Base-by-base conservation (phyloP, 441 rosid species). In the Melastoma candidum region DNA sequence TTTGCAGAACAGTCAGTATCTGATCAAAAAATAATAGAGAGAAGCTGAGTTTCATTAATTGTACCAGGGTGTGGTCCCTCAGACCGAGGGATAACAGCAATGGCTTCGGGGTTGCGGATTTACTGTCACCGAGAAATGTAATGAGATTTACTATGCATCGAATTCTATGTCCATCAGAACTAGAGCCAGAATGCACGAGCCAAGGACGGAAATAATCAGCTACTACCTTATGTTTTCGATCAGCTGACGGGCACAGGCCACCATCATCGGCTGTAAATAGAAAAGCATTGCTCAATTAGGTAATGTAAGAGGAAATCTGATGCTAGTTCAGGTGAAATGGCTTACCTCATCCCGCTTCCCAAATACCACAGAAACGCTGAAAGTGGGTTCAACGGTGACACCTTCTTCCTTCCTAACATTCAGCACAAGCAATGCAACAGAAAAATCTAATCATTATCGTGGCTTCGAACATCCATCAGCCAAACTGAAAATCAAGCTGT, bases 291-390 rank as follows among this genome's bases (percentile, higher is more conserved):
- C 56, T 64, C 51, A 53, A 12, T 56, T 39, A 53, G 54, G 51
- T 51, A 49, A 43, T 47, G 27, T 49, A 4, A 50, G 1, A 5
- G 2, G 46, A 46, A 44, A 44, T 56, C 48, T 9, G 1, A 10
- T 0, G 7, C 46, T 53, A 63, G 22, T 17, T 17, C 44, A 12
- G 3, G 32, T 26, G 46, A 45, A 46, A 39, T 5, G 10, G 12
- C 68, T 65, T 75, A 85, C 97, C 83, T 85, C 87, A 48, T 92
- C 85, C 49, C 98, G 79, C 74, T 85, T 87, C 59, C 95, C 95
- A 54, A 92, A 85, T 58, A 87, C 67, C 56, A 87, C 89, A 12
- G 95, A 85, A 32, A 90, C 94, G 47, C 50, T 82, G 63, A 70
- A 90, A 50, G 87, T 87, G 53, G 94, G 96, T 60, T 80, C 63